These are phyloP conservation scores for Paramarasmius palmivorus DNA, from an alignment of 1,284 basidiomycete species.

Conservation along the genomic window DNA sequence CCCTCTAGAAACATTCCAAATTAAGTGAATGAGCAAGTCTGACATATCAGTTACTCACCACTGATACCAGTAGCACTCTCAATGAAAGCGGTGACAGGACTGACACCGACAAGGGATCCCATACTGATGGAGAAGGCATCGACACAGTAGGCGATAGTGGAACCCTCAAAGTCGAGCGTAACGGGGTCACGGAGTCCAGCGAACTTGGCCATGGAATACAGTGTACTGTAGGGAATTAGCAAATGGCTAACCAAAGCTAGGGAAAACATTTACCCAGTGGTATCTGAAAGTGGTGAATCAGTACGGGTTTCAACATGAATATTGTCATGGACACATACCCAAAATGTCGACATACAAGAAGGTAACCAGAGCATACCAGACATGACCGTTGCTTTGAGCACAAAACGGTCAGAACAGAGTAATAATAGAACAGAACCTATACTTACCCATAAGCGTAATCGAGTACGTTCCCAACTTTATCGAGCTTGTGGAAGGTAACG, in stretches of 20 bases:
- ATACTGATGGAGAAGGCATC: slow-evolving; percentile 83
- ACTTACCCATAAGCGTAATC: slow-evolving; percentile 52
- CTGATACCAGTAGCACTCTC: slow-evolving; percentile 81
- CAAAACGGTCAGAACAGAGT: slow-evolving; percentile 1
- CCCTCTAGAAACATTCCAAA: slow-evolving; percentile 58
- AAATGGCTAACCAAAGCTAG: not conserved
- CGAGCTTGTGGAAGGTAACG: slow-evolving; percentile 72
- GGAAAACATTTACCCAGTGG: slow-evolving; percentile 35
- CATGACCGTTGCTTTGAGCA: slow-evolving; percentile 59
- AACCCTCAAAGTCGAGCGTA: slow-evolving; percentile 87
- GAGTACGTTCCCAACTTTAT: slow-evolving; percentile 61
- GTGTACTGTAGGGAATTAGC: slow-evolving; percentile 58
- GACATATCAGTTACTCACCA: slow-evolving; percentile 35
- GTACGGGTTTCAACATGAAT: not conserved
- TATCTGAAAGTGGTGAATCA: slow-evolving; percentile 28
- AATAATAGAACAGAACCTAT: not conserved
- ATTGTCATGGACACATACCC: slow-evolving; percentile 37
- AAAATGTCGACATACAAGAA: slow-evolving; percentile 91
- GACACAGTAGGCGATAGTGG: slow-evolving; percentile 82
- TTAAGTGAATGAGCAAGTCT: not conserved
- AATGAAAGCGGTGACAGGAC: slow-evolving; percentile 87
- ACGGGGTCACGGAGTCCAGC: slow-evolving; percentile 86
- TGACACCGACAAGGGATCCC: slow-evolving; percentile 83
- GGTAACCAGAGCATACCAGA: slow-evolving; percentile 87
- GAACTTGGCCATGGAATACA: slow-evolving; percentile 92